Evolutionary conservation across 306 rosid species (phyloP), one percentile per base, ranked within the genome.

Genomic region (Malus fusca): DNA sequence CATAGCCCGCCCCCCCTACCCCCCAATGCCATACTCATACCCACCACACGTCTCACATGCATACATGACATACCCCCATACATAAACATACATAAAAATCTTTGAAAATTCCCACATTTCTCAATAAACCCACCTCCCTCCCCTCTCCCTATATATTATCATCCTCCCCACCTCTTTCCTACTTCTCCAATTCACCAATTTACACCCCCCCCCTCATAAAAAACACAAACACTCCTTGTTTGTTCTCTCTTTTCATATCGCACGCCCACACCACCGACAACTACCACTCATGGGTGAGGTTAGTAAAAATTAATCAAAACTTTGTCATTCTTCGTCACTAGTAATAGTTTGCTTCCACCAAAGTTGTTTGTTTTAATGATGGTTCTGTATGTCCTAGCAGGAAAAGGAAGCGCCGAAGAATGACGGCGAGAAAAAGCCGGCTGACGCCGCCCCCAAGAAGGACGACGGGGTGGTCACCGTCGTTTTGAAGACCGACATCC

Each of bases 401-500:
- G 42, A 85, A 77, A 84, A 83, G 35, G 90, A 78, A 17, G 80
- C 63, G 8, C 68, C 85, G 8, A 89, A 86, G 79, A 75, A 80
- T 67, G 90, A 87, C 35, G 76, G 85, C 14, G 92, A 85, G 74
- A 94, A 94, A 87, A 94, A 91, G 76, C 58, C 88, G 28, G 88
- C 61, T 35, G 91, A 74, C 23, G 79, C 69, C 44, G 79, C 61
- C 3, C 64, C 37, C 4, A 84, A 86, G 79, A 85, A 89, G 67
- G 85, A 82, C 76, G 92, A 84, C 30, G 87, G 77, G 6, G 25
- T 64, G 7, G 10, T 59, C 63, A 61, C 91, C 55, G 87, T 82
- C 77, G 89, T 94, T 71, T 85, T 80, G 26, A 94, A 85, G 84
- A 78, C 90, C 13, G 97, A 90, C n/a, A 67, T 89, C 83, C 96